These are phyloP conservation scores for Choiromyces venosus DNA, from an alignment of 495 filamentous ascomycete genomes.

Conservation along the genomic window DNA sequence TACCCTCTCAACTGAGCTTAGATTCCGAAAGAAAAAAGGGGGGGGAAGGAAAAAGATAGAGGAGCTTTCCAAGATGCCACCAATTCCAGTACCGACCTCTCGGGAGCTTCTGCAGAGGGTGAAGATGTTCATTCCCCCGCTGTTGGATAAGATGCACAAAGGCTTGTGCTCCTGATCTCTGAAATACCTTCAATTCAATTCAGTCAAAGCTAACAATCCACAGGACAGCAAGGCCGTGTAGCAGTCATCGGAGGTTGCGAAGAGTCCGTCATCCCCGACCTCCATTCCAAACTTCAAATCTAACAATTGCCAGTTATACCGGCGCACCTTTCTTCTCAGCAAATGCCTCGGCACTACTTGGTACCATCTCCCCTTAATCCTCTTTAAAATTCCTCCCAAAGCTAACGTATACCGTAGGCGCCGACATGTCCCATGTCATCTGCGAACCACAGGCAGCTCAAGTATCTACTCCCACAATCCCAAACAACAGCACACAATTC, in stretches of 20 bases:
- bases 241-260: slow-evolving; percentile 92
- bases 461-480: slow-evolving; percentile 36
- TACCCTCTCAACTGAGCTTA: neutral
- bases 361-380: slow-evolving; percentile 47
- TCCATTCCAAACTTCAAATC: neutral
- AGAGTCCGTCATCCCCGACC: slow-evolving; percentile 52
- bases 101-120: slow-evolving; percentile 72
- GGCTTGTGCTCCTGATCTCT: slow-evolving; percentile 49
- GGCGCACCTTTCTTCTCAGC: slow-evolving; percentile 97
- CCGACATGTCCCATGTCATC: slow-evolving; percentile 92
- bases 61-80: slow-evolving; percentile 20
- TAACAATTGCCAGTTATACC: slow-evolving; percentile 58
- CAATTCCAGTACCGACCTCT: slow-evolving; percentile 48
- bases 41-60: neutral
- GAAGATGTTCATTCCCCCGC: slow-evolving; percentile 84
- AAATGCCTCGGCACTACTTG: slow-evolving; percentile 81
- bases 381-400: neutral
- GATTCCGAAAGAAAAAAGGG: neutral
- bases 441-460: slow-evolving; percentile 81
- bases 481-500: slow-evolving; percentile 20
- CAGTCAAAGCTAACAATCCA: neutral
- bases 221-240: slow-evolving; percentile 86
- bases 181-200: slow-evolving; percentile 22
- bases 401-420: slow-evolving; percentile 49
- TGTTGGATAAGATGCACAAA: slow-evolving; percentile 97